A percentile compares a stretch with the other conserved stretches of the same genome.
phyloP scores from a whole-genome alignment of 148 eudicot species.

The Rheum nobile region DNA sequence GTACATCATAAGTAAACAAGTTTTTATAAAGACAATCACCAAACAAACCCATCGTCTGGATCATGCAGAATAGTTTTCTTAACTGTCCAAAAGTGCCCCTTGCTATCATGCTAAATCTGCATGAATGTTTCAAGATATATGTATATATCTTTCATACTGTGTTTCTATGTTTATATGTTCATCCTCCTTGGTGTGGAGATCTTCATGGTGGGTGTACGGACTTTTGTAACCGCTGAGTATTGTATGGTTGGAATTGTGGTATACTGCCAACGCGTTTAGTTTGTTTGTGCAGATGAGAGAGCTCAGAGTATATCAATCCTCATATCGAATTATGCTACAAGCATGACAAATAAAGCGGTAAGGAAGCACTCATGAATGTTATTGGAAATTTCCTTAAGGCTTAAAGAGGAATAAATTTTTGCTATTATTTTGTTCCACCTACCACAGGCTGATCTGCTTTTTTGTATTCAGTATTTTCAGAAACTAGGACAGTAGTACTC shows the following conservation, averaged over 20 bases:
- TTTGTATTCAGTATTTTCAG: neutral
- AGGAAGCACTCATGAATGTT: conserved; percentile 57
- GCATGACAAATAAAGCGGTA: conserved; percentile 66
- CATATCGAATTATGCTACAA: conserved; percentile 46
- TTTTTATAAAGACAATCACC: too few relatives aligned
- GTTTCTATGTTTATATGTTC: neutral
- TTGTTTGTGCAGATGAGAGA: conserved; percentile 36
- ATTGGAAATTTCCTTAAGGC: conserved; percentile 36
- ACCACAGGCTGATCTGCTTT: neutral
- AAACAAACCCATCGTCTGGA: neutral
- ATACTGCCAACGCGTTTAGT: neutral
- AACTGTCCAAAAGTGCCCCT: neutral
- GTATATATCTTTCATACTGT: neutral
- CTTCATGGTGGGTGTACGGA: neutral
- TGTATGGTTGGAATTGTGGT: neutral
- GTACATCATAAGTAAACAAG: too few relatives aligned
- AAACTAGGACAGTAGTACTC: neutral
- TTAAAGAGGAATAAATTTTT: neutral
- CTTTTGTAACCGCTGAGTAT: neutral
- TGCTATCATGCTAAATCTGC: neutral
- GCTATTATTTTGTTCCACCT: neutral
- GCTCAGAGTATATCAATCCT: conserved; percentile 42
- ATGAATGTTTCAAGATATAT: neutral
- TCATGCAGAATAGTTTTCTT: neutral
- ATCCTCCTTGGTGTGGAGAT: neutral